Evolutionary conservation across 2,329 filamentous ascomycete species (phyloP).

Genomic region (Ceratocystis albifundus): DNA sequence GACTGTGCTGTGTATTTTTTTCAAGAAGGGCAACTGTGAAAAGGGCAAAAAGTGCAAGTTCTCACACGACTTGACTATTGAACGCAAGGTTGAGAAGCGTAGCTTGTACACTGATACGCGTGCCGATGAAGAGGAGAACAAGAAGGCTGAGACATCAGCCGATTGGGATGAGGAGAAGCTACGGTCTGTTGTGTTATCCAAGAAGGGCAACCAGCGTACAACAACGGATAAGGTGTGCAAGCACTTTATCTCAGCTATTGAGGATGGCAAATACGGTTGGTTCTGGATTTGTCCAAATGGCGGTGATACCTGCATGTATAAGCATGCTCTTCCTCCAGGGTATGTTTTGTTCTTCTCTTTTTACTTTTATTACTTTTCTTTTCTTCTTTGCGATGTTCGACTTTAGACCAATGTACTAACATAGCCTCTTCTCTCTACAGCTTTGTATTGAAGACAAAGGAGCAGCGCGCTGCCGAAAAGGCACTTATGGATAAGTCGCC

Average conservation of each 20-base stretch:
- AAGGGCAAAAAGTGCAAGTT: constrained; percentile 99
- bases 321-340: constrained; percentile 88
- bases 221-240: constrained; percentile 99
- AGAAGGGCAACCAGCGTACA: constrained; percentile 93
- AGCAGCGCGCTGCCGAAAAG: constrained; percentile 90
- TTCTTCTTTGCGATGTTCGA: neutral
- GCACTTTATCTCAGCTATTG: constrained; percentile 91
- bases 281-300: constrained; percentile 98
- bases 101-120: constrained; percentile 80
- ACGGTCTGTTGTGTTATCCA: constrained; percentile 77
- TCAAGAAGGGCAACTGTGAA: constrained; percentile 92
- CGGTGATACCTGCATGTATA: constrained; percentile 97
- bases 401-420: neutral
- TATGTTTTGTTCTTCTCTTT: constrained; percentile 39
- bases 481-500: constrained; percentile 92
- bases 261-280: constrained; percentile 98
- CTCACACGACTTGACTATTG: constrained; percentile 76
- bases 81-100: constrained; percentile 86
- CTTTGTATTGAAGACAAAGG: constrained; percentile 94
- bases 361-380: neutral
- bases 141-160: constrained; percentile 84
- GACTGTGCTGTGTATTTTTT: constrained; percentile 92
- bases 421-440: constrained; percentile 35
- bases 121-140: constrained; percentile 59
- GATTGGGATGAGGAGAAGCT: constrained; percentile 98